Evolutionary conservation across 2,329 filamentous ascomycete species (phyloP).

Genomic region (Neofusicoccum parvum): DNA sequence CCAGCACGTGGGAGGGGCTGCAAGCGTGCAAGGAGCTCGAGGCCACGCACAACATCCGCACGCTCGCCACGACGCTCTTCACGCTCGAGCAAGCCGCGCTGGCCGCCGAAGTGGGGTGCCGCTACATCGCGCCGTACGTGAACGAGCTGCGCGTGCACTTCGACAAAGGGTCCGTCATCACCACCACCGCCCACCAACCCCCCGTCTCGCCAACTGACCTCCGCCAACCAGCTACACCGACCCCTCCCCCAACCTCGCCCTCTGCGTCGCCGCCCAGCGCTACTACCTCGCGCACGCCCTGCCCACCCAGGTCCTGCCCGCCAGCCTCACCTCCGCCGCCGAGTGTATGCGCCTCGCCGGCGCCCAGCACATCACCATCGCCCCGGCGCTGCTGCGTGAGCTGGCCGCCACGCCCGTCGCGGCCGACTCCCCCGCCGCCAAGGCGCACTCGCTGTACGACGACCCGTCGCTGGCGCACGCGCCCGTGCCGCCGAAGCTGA

Average conservation of each 20-base stretch:
- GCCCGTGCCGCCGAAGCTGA: slow-evolving; percentile 1
- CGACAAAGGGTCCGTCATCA: slow-evolving; percentile 15
- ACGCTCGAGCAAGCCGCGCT: slow-evolving; percentile 62
- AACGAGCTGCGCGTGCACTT: slow-evolving; percentile 65
- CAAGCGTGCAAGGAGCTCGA: slow-evolving; percentile 61
- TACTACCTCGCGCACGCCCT: slow-evolving; percentile 50
- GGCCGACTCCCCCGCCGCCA: neutral
- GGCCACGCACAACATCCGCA: slow-evolving; percentile 54
- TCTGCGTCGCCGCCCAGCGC: slow-evolving; percentile 55
- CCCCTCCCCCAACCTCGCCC: slow-evolving; percentile 51
- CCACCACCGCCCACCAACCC: neutral
- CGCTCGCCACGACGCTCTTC: slow-evolving; percentile 66
- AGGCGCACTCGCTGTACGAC: neutral
- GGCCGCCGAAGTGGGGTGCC: slow-evolving; percentile 60
- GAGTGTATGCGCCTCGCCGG: slow-evolving; percentile 63
- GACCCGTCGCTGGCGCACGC: neutral
- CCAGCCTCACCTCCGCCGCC: slow-evolving; percentile 58
- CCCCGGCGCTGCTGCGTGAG: slow-evolving; percentile 53
- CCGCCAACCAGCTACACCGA: slow-evolving; percentile 44
- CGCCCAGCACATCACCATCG: slow-evolving; percentile 61
- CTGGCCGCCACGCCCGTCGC: slow-evolving; percentile 25
- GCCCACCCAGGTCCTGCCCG: slow-evolving; percentile 56
- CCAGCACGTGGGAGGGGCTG: slow-evolving; percentile 65
- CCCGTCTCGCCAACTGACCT: slow-evolving; percentile 24
- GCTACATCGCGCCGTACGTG: slow-evolving; percentile 66